phyloP scores from a whole-genome alignment of 306 rosid genomes.

The Ochetophila trinervis region DNA sequence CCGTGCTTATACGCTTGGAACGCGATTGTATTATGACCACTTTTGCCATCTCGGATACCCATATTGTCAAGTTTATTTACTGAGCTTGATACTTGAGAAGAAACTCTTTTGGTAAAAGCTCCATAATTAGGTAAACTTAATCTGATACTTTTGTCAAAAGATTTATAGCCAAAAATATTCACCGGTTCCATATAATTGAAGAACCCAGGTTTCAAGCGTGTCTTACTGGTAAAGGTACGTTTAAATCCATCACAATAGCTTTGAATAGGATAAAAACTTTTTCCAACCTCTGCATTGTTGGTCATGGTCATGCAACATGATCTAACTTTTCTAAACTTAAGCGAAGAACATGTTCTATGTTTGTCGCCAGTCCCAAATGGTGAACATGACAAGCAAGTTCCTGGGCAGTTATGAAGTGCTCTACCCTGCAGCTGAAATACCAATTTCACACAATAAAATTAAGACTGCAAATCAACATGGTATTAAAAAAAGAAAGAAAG shows the following conservation, averaged over 20 bases:
- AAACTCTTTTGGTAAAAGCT: conserved; percentile 40
- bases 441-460: conserved; percentile 13
- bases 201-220: conserved; percentile 17
- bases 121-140: conserved; percentile 27
- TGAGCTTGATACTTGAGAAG: conserved; percentile 33
- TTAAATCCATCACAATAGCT: conserved; percentile 24
- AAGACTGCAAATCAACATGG: not conserved
- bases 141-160: conserved; percentile 22
- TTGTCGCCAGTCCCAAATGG: conserved; percentile 21
- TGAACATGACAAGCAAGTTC: conserved; percentile 26
- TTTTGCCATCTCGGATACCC: conserved; percentile 15
- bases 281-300: conserved; percentile 22
- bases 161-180: conserved; percentile 20
- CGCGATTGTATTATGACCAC: conserved; percentile 12
- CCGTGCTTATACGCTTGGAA: conserved; percentile 9
- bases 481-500: not conserved
- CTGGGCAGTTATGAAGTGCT: conserved; percentile 34
- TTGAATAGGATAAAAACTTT: conserved; percentile 15
- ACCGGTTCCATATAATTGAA: conserved; percentile 25
- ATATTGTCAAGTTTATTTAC: conserved; percentile 20
- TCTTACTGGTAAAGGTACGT: conserved; percentile 8
- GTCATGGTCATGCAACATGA: conserved; percentile 25
- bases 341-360: conserved; percentile 29
- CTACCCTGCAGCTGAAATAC: conserved; percentile 55
- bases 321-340: conserved; percentile 30